Evolutionary conservation across 2,329 filamentous ascomycete species (phyloP).

Genomic region (Fusarium sacchari): DNA sequence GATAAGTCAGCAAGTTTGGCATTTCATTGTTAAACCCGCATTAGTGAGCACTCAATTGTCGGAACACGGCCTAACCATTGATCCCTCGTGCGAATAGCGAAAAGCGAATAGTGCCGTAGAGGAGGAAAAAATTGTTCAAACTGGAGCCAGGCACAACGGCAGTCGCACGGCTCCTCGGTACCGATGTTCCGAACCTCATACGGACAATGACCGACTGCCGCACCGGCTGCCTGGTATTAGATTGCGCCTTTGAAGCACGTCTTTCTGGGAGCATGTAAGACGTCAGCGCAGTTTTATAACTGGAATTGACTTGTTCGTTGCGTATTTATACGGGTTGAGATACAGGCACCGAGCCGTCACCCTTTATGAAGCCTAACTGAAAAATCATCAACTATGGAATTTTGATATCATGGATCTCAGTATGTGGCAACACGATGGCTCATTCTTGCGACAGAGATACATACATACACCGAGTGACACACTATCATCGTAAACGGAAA

Average conservation of each 20-base stretch:
- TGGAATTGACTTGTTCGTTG: neutral
- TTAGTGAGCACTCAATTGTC: neutral
- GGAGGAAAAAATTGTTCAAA: conserved; percentile 13
- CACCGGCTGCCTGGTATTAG: conserved; percentile 7
- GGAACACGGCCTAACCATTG: conserved; percentile 19
- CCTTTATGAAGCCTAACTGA: neutral
- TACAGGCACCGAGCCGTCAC: neutral
- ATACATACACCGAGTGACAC: neutral
- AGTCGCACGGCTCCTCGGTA: conserved; percentile 36
- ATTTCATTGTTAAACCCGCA: neutral
- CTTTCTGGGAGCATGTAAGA: neutral
- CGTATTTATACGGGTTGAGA: neutral
- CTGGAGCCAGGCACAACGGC: conserved; percentile 11
- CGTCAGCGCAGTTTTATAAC: neutral
- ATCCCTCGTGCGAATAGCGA: neutral
- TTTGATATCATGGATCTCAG: conserved; percentile 5
- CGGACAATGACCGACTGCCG: conserved; percentile 26
- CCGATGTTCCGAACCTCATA: conserved; percentile 27
- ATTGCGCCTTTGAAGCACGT: conserved; percentile 4
- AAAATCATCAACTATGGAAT: neutral
- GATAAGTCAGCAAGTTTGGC: conserved; percentile 6
- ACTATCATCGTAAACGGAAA: neutral
- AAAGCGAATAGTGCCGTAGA: too few species aligned
- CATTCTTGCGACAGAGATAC: conserved; percentile 27
- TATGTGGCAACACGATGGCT: conserved; percentile 22